Percentiles rank a stretch among this genome's conserved stretches.
Evolutionary conservation across 805 yeast genomes (phyloP).

Genomic region (Pichia membranifaciens): DNA sequence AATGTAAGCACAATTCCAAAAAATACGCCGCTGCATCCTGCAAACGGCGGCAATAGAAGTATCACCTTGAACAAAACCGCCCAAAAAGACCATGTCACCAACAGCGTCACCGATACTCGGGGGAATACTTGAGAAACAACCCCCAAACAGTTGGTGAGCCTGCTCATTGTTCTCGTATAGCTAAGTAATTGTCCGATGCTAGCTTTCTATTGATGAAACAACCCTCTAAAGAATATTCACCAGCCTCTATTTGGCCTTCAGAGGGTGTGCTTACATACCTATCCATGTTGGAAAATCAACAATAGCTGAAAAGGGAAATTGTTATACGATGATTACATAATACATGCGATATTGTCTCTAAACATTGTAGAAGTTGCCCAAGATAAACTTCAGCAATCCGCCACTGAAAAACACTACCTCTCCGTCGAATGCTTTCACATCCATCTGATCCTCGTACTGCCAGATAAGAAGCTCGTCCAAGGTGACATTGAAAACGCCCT

Average conservation of each 20-base stretch:
- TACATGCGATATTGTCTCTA: neutral
- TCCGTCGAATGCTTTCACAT: conserved; percentile 56
- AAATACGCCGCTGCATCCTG: conserved; percentile 15
- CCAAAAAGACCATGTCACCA: conserved; percentile 45
- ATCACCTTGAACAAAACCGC: conserved; percentile 31
- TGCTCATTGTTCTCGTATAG: no score
- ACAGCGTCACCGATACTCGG: conserved; percentile 36
- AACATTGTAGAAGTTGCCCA: neutral
- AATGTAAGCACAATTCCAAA: conserved; percentile 10
- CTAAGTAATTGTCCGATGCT: no score
- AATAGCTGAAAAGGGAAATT: no score
- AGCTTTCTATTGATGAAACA: no score
- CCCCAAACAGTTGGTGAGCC: no score
- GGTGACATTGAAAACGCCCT: conserved; percentile 39
- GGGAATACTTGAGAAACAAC: conserved; percentile 40
- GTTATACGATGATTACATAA: no score
- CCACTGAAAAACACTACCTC: conserved; percentile 35
- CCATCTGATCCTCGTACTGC: conserved; percentile 62
- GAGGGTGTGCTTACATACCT: no score
- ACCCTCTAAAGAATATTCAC: no score
- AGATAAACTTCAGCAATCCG: conserved; percentile 5
- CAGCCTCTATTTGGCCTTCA: no score
- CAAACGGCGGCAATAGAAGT: conserved; percentile 17
- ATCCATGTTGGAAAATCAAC: neutral
- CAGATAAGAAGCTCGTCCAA: conserved; percentile 65